Evolutionary conservation across 331 rosid genomes (phyloP), one percentile per base, ranked within the genome.

Genomic region (Spiraea crenata): DNA sequence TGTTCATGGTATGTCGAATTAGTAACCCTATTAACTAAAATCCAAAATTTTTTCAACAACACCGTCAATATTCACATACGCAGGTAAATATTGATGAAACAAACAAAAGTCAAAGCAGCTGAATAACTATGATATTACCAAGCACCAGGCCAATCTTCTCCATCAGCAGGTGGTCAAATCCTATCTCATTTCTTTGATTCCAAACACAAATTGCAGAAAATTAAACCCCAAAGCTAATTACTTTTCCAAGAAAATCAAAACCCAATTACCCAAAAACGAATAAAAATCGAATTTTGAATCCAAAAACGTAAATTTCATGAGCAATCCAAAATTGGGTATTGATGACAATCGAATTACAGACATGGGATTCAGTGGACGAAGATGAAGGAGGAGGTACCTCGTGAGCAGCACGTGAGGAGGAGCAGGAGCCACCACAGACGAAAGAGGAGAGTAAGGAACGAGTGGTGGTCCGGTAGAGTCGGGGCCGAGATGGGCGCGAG

Each of bases 391-490:
- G 14, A 7, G 63, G 61, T 34, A 92, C 95, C 96, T 79, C 88
- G 80, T 66, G 41, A 42, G 82, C 52, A 45, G 96, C 81, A 74
- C 84, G 81, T 57, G 91, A 88, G 69, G 90, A 51, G 48, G 90
- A 25, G 31, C 1, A 25, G 31, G 31, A 85, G 77, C 84, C 79
- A 72, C 96, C 98, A 12, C 96, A 88, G 64, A 89, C 79, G 76
- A 89, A 80, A 74, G 96, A 87, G 31, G 85, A 87, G 47, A 90
- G 49, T 9, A 65, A 64, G 85, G 93, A 88, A 69, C 96, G 87
- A 47, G 65, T 71, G 83, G 73, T 63, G 82, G 67, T 46, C 75
- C 79, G 55, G 73, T 75, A 77, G 83, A 78, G 80, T 80, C 88
- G 83, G 42, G 83, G 66, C 77, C 81, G 62, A 75, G 84, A 78